phyloP scores from a whole-genome alignment of 1,284 basidiomycete species.

The Ceratobasidium sp. region DNA sequence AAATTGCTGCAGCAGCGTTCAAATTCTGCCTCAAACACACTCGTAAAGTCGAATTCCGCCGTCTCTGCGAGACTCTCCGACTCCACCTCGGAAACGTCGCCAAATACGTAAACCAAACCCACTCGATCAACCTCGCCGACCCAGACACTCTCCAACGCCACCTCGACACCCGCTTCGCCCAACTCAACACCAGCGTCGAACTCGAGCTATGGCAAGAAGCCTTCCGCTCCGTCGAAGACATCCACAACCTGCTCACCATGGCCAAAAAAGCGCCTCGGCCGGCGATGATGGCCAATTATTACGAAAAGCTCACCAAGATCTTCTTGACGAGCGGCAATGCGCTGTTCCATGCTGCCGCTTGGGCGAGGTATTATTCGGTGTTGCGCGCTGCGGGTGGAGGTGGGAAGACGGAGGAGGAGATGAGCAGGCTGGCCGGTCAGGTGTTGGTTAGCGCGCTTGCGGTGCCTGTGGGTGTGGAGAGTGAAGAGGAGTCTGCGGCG shows the following conservation, averaged over 20 bases:
- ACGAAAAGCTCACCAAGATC: conserved; percentile 97
- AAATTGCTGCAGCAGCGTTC: conserved; percentile 97
- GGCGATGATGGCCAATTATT: conserved; percentile 99
- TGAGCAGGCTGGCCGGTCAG: conserved; percentile 87
- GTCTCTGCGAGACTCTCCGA: conserved; percentile 96
- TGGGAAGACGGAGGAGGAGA: conserved; percentile 76
- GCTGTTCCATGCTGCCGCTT: conserved; percentile 97
- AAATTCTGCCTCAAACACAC: conserved; percentile 95
- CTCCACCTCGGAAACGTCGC: conserved; percentile 95
- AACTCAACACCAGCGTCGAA: conserved; percentile 98
- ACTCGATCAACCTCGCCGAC: conserved; percentile 98
- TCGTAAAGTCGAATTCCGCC: conserved; percentile 97
- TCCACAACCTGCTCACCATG: conserved; percentile 95
- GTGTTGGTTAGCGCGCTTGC: conserved; percentile 95
- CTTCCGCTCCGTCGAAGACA: conserved; percentile 98
- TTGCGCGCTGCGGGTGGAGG: conserved; percentile 77
- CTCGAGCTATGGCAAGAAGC: conserved; percentile 99
- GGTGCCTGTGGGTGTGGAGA: conserved; percentile 84
- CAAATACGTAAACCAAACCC: conserved; percentile 95
- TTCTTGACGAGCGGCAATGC: conserved; percentile 95
- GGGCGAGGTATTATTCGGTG: conserved; percentile 87
- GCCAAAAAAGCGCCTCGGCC: conserved; percentile 93
- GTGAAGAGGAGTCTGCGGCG: conserved; percentile 76
- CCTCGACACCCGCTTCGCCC: conserved; percentile 97
- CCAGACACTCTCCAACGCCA: conserved; percentile 97